Base-by-base conservation (phyloP, 2,329 filamentous ascomycete species). In the Ramichloridium luteum region DNA sequence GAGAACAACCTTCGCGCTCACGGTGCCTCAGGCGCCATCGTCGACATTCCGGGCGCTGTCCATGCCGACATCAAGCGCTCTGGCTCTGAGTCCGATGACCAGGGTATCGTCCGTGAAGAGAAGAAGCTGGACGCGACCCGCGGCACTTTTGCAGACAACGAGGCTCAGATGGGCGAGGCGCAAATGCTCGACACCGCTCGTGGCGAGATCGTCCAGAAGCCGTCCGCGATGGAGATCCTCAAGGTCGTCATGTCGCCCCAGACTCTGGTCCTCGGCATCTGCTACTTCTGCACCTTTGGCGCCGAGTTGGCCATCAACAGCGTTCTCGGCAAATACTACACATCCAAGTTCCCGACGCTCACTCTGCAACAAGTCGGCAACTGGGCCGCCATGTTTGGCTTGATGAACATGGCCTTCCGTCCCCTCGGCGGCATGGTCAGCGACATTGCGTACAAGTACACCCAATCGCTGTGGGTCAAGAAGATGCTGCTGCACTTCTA, bases 381-480 rank as follows among this genome's bases (percentile, higher is more conserved):
- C 35, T 75, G 76, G 67, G 78, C 78, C 1, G 69, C 79, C 42
- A 80, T 81, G 64, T 84, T 82, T 52, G 80, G 78, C 15, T 74
- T 84, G 33, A 67, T 83, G 43, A 84, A 84, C 60, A 57, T 81
- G 32, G 52, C 75, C 32, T 76, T 72, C 23, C 67, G 80, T 1
- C 78, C 80, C 0, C 54, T 77, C 0, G 78, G 79, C 28, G 79
- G 80, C 30, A 59, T 73, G 28, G 48, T 73, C 9, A 62, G 64
- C 6, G 74, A 79, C 40, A 33, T 68, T 15, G 55, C 72, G 16
- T 78, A 75, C 56, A 55, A 56, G 13, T 49, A 48, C 18, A 70
- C 64, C 2, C 58, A 51, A 31, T 59, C 50, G 18, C 56, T 79
- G 4, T 78, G 74, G 72, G 60, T 61, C 2, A 80, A 80, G 62